Percentiles rank a stretch among this genome's conserved stretches.
Evolutionary conservation across 2,329 filamentous ascomycete species (phyloP).

Genomic region (Penicillium sp.): DNA sequence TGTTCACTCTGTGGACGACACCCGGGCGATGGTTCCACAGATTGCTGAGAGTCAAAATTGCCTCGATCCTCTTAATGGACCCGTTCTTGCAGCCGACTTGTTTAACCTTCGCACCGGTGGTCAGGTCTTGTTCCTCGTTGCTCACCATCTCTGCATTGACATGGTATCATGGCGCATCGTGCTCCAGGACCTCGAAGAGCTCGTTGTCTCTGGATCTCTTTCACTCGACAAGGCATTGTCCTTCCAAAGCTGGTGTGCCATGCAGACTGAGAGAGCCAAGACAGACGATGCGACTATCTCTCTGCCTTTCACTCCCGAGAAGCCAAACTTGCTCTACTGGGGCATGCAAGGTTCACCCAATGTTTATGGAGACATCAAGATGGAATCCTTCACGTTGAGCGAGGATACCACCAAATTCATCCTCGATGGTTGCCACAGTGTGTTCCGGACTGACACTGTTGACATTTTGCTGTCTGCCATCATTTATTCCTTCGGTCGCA

Average conservation of each 20-base stretch:
- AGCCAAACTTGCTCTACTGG: slow-evolving; percentile 38
- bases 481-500: slow-evolving; percentile 44
- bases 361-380: slow-evolving; percentile 35
- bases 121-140: slow-evolving; percentile 30
- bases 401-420: slow-evolving; percentile 33
- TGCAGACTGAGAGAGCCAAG: slow-evolving; percentile 32
- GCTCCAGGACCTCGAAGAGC: slow-evolving; percentile 37
- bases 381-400: slow-evolving; percentile 34
- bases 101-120: slow-evolving; percentile 37
- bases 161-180: slow-evolving; percentile 38
- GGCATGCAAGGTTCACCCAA: slow-evolving; percentile 34
- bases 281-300: slow-evolving; percentile 11
- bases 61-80: slow-evolving; percentile 32
- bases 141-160: slow-evolving; percentile 30
- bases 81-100: slow-evolving; percentile 41
- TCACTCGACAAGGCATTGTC: slow-evolving; percentile 35
- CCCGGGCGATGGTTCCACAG: slow-evolving; percentile 24
- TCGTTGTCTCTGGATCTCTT: slow-evolving; percentile 32
- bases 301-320: slow-evolving; percentile 29
- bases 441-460: slow-evolving; percentile 37
- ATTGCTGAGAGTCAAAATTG: slow-evolving; percentile 32
- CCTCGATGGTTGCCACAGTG: slow-evolving; percentile 31
- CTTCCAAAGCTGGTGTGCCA: slow-evolving; percentile 40
- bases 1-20: slow-evolving; percentile 23
- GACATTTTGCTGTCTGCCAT: slow-evolving; percentile 38